phyloP scores from a whole-genome alignment of 768 basidiomycete species.

The Pleurotus ostreatus region DNA sequence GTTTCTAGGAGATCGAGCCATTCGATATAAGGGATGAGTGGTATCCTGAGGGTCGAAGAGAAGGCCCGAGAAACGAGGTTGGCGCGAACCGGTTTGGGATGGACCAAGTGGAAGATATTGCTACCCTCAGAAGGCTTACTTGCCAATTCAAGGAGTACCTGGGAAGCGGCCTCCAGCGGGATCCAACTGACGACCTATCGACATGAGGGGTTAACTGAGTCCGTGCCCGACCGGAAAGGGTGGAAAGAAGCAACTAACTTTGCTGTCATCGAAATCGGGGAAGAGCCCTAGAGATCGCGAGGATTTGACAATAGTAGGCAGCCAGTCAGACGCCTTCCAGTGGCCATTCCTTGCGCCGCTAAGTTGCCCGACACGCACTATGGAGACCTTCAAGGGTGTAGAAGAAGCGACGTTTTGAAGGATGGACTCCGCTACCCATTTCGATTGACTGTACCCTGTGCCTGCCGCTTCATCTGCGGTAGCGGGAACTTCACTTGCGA shows the following conservation, averaged over 20 bases:
- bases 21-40: constrained; percentile 16
- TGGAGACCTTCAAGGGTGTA: constrained; percentile 15
- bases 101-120: constrained; percentile 12
- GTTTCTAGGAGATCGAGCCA: neutral
- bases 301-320: constrained; percentile 32
- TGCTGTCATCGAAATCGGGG: constrained; percentile 22
- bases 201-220: neutral
- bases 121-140: constrained; percentile 10
- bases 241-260: constrained; percentile 9
- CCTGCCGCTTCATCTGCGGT: neutral
- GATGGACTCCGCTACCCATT: constrained; percentile 37
- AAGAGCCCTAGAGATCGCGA: constrained; percentile 23
- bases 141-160: constrained; percentile 14
- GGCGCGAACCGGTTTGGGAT: constrained; percentile 15
- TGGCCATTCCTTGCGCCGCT: constrained; percentile 29
- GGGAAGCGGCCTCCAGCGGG: constrained; percentile 18
- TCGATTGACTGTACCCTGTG: constrained; percentile 35
- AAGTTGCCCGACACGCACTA: constrained; percentile 34
- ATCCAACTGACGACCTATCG: constrained; percentile 17
- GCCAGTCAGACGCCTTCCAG: constrained; percentile 32
- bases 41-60: constrained; percentile 10
- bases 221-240: neutral
- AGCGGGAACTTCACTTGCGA: neutral
- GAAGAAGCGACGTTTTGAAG: constrained; percentile 18
- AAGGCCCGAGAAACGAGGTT: constrained; percentile 9